Evolutionary conservation across 1,139 yeast species (phyloP), one percentile per base, ranked within the genome.

Genomic region (Diutina catenulata): DNA sequence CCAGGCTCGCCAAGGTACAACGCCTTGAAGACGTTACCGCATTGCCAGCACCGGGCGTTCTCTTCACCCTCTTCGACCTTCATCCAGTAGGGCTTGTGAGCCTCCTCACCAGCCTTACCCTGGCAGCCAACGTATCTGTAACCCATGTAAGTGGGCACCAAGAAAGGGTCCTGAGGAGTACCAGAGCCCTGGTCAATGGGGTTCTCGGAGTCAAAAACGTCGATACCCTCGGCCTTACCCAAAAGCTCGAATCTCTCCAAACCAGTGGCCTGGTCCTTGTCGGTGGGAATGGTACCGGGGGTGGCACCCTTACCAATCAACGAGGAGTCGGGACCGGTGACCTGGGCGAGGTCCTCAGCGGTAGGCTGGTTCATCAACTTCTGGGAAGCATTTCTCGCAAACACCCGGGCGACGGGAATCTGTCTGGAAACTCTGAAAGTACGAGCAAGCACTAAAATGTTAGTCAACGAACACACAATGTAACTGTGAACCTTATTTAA

Each of bases 41-140:
- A 91, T 63, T 88, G 96, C 95, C 96, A 86, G 71, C 97, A 93
- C 77, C 99, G 87, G 49, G 84, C 84, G 48, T 80, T 80, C 64
- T 82, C 69, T 41, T 76, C 84, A 21, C 35, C 35, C 49, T 72
- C 76, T 50, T 88, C 81, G 52, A 94, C 95, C 66, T 80, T 80
- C 69, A 91, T 74, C 97, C 98, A 91, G 78, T 78, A 77, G 50
- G 86, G 77, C 53, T 76, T 78, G 68, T 88, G 97, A 49, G 87
- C 95, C 44, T 91, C 94, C 55, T 93, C 94, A 35, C 45, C 45
- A 29, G 51, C 55, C 51, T 84, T 76, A 57, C 99, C 99, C 50
- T 94, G 82, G 70, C 98, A 91, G 45, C 97, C 99, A 53, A 93
- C 91, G 59, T 86, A 88, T 72, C 97, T 84, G 73, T 77, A 78